These are phyloP conservation scores for Colletotrichum aenigma DNA, from an alignment of 2,329 filamentous ascomycete genomes.

Conservation along the genomic window DNA sequence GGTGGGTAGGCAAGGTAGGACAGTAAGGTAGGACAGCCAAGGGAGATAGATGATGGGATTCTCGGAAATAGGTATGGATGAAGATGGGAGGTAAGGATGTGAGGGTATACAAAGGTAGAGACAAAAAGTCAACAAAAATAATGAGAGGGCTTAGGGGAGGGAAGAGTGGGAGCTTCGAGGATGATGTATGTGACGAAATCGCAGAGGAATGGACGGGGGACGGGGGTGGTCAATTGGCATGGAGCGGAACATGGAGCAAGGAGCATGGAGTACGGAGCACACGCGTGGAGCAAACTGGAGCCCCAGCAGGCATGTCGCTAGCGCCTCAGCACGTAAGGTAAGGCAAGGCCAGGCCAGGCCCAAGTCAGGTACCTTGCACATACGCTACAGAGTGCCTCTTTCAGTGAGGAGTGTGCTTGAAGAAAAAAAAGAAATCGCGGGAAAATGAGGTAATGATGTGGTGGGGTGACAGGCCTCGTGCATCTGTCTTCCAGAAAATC, in stretches of 20 bases:
- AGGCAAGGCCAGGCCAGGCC: background rate
- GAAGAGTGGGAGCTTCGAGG: slow-evolving; percentile 4
- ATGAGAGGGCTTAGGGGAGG: background rate
- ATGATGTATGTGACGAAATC: slow-evolving; percentile 22
- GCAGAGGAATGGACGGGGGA: slow-evolving; percentile 12
- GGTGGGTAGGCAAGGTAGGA: slow-evolving; percentile 21
- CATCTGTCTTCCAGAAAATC: background rate
- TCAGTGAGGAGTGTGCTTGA: background rate
- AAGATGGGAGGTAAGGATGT: background rate
- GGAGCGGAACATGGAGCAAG: slow-evolving; percentile 12
- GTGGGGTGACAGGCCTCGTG: slow-evolving; percentile 17
- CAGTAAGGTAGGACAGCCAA: background rate
- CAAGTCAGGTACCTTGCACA: background rate
- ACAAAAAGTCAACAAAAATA: background rate
- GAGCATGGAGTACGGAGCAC: background rate
- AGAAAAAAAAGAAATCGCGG: background rate
- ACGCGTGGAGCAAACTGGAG: slow-evolving; percentile 1
- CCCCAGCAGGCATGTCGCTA: background rate
- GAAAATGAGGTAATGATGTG: slow-evolving; percentile 7
- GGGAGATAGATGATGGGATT: background rate
- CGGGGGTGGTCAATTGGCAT: slow-evolving; percentile 15
- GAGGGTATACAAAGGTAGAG: background rate
- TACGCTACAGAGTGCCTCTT: background rate
- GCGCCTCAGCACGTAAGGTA: background rate
- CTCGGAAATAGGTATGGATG: background rate